phyloP scores from a whole-genome alignment of 2,329 filamentous ascomycete genomes.

The Diaporthe ampelina region DNA sequence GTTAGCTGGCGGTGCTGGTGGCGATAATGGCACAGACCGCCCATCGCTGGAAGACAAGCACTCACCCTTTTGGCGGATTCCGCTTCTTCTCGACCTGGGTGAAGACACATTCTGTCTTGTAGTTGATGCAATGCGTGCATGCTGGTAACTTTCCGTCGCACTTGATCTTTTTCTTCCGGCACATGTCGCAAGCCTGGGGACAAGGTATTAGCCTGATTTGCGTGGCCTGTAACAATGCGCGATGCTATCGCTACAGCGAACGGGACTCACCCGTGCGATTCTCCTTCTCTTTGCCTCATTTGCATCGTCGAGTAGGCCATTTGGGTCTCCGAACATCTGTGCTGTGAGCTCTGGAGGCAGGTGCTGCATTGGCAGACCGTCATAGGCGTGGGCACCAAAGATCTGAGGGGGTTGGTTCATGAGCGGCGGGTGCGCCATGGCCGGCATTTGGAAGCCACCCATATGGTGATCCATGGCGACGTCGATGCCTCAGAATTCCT shows the following conservation, averaged over 20 bases:
- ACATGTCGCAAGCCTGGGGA: slow-evolving; percentile 92
- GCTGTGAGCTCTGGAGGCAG: slow-evolving; percentile 69
- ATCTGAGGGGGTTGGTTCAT: slow-evolving; percentile 79
- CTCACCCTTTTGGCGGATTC: slow-evolving; percentile 94
- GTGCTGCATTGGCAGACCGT: slow-evolving; percentile 71
- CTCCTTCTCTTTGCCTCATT: slow-evolving; percentile 90
- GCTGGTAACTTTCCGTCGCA: slow-evolving; percentile 96
- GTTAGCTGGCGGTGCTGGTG: slow-evolving; percentile 25
- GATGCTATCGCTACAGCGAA: background rate
- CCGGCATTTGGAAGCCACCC: slow-evolving; percentile 69
- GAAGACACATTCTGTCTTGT: slow-evolving; percentile 97
- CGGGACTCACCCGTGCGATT: slow-evolving; percentile 81
- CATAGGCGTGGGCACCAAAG: slow-evolving; percentile 73
- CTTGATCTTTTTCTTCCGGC: slow-evolving; percentile 96
- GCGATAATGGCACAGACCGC: slow-evolving; percentile 18
- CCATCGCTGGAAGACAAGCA: slow-evolving; percentile 33
- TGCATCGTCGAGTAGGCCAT: slow-evolving; percentile 71
- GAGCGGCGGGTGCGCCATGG: slow-evolving; percentile 65
- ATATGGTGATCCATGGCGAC: slow-evolving; percentile 66
- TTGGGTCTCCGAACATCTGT: slow-evolving; percentile 73
- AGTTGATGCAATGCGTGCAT: slow-evolving; percentile 96
- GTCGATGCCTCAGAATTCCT: background rate
- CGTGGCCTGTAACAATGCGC: slow-evolving; percentile 40
- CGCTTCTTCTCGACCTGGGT: slow-evolving; percentile 99
- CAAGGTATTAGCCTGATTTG: slow-evolving; percentile 28